phyloP scores from a whole-genome alignment of 768 basidiomycete genomes.

The Porphyrellus cyaneotinctus region DNA sequence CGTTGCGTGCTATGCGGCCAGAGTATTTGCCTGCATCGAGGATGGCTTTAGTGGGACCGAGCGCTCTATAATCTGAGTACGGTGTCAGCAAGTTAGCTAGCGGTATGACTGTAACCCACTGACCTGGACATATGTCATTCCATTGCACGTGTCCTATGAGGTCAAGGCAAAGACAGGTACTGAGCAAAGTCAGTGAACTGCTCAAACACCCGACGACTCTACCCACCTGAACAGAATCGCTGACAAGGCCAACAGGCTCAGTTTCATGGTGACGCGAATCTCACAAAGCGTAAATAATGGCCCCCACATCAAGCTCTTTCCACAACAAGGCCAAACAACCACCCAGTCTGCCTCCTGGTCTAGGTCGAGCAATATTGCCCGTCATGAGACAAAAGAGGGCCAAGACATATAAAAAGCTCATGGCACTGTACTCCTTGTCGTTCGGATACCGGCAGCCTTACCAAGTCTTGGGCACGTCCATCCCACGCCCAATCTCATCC shows the following conservation, averaged over 20 bases:
- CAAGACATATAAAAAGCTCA: constrained; percentile 91
- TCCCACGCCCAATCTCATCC: neutral
- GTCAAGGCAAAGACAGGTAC: constrained; percentile 44
- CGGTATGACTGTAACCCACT: constrained; percentile 12
- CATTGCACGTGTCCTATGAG: constrained; percentile 60
- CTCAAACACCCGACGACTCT: neutral
- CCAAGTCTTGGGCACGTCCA: constrained; percentile 74
- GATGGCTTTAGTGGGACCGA: constrained; percentile 56
- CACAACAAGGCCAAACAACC: constrained; percentile 28
- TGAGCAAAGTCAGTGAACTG: constrained; percentile 1
- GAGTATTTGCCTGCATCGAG: constrained; percentile 56
- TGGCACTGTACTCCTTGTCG: constrained; percentile 80
- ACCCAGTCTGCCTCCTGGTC: too few relatives aligned
- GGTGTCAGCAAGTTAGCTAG: constrained; percentile 3
- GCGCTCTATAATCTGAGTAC: constrained; percentile 32
- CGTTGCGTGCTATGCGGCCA: constrained; percentile 53
- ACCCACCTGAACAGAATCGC: constrained; percentile 16
- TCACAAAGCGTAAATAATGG: neutral
- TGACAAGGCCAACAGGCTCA: constrained; percentile 6
- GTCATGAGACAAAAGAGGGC: constrained; percentile 93
- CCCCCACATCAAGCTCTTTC: neutral
- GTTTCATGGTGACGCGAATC: constrained; percentile 13
- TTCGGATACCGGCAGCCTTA: constrained; percentile 94
- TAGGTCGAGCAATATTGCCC: too few relatives aligned
- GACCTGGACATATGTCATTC: constrained; percentile 69